phyloP scores from a whole-genome alignment of 345 rosid species.

The Acer campestre region DNA sequence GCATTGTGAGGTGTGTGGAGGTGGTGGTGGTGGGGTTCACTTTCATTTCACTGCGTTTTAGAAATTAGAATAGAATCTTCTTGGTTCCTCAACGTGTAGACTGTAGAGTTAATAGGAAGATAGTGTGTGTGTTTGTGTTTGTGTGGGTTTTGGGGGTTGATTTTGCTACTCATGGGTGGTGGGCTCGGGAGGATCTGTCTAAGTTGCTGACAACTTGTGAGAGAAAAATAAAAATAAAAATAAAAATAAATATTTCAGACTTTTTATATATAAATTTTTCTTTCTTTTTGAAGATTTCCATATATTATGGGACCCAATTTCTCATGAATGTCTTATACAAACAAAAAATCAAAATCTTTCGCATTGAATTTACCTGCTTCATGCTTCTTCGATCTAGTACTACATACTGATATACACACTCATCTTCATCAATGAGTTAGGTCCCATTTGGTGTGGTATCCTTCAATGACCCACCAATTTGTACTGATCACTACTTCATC shows the following conservation, averaged over 20 bases:
- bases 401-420: slow-evolving; percentile 3
- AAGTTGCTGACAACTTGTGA: slow-evolving; percentile 56
- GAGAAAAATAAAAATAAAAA: background rate
- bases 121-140: slow-evolving; percentile 3
- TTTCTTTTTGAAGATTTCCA: slow-evolving; percentile 38
- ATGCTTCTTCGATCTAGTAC: background rate
- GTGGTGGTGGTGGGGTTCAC: slow-evolving; percentile 42
- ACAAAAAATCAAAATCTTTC: slow-evolving; percentile 18
- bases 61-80: slow-evolving; percentile 68
- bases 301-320: slow-evolving; percentile 15
- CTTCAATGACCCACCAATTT: slow-evolving; percentile 26
- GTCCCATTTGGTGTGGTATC: slow-evolving; percentile 23
- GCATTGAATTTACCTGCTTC: slow-evolving; percentile 15
- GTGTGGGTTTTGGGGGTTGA: slow-evolving; percentile 18
- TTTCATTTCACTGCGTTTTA: slow-evolving; percentile 34
- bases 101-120: slow-evolving; percentile 15
- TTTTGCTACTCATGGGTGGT: slow-evolving; percentile 35
- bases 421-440: slow-evolving; percentile 28
- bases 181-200: slow-evolving; percentile 52
- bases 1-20: background rate
- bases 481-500: slow-evolving; percentile 8
- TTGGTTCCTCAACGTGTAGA: slow-evolving; percentile 35
- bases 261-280: slow-evolving; percentile 8
- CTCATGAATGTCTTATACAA: slow-evolving; percentile 23
- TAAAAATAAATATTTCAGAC: too few relatives aligned